phyloP scores from a whole-genome alignment of 352 stramenopile species.

The Pythium diclinum region DNA sequence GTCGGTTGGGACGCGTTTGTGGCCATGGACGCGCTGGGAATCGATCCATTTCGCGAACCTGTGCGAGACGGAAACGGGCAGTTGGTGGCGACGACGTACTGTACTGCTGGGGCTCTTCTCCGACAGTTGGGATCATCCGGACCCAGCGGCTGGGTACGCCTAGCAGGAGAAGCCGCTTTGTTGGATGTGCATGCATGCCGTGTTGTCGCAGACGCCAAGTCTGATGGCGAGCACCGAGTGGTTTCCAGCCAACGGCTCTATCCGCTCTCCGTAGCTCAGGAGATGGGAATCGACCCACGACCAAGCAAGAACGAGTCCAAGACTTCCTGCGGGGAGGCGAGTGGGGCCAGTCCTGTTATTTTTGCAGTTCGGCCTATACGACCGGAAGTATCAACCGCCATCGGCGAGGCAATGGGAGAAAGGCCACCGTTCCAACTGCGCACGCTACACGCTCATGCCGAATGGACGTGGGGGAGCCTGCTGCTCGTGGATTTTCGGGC shows the following conservation, averaged over 20 bases:
- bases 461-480: conserved; percentile 1
- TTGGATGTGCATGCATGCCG: not conserved
- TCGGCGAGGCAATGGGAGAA: not conserved
- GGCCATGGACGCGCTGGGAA: conserved; percentile 26
- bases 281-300: not conserved
- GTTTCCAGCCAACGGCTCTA: not conserved
- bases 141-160: not conserved
- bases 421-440: not conserved
- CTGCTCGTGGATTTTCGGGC: not conserved
- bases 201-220: not conserved
- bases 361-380: not conserved
- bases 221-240: not conserved
- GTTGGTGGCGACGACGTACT: not conserved
- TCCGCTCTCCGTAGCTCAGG: not conserved
- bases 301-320: not conserved
- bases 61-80: not conserved
- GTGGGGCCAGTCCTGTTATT: not conserved
- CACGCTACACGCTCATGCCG: not conserved
- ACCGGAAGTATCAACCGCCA: not conserved
- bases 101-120: not conserved
- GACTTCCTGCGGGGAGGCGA: not conserved
- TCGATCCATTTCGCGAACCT: not conserved
- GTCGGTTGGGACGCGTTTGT: conserved; percentile 32
- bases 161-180: not conserved
- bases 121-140: not conserved